Conservation (phyloP, 352 stramenopile genomes). For the Phytophthora colocasiae region DNA sequence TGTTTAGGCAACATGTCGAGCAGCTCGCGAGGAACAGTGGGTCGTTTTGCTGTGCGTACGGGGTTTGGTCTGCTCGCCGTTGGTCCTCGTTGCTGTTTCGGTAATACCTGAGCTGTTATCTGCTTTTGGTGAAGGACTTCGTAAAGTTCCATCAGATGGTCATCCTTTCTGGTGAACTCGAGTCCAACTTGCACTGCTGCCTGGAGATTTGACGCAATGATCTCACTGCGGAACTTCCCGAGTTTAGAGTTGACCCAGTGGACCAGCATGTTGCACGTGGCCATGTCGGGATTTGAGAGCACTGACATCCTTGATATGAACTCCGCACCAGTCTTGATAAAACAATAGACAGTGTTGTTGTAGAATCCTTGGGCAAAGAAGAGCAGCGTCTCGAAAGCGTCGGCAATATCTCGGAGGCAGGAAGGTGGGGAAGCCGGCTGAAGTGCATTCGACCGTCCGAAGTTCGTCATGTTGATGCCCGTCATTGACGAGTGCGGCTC, state of each 20-base stretch:
- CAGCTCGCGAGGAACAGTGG: conserved; percentile 1
- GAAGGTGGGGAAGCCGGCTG: not conserved
- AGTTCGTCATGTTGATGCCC: conserved; percentile 9
- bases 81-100: not conserved
- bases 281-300: not conserved
- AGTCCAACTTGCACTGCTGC: not conserved
- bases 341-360: conserved; percentile 1
- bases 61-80: not conserved
- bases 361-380: conserved; percentile 7
- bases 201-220: conserved; percentile 1
- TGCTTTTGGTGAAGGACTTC: conserved; percentile 4
- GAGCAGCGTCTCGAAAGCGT: conserved; percentile 1
- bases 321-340: not conserved
- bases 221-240: conserved; percentile 13
- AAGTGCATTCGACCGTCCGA: conserved; percentile 9
- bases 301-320: conserved; percentile 8
- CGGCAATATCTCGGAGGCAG: not conserved
- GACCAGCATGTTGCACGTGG: conserved; percentile 12
- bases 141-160: conserved; percentile 9
- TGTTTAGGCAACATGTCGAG: conserved; percentile 8
- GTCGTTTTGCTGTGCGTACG: not conserved
- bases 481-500: not conserved
- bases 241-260: conserved; percentile 17
- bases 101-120: not conserved
- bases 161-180: conserved; percentile 9